Percentiles rank a stretch among this genome's conserved stretches.
phyloP scores from a whole-genome alignment of 2,329 filamentous ascomycete species.

The Talaromyces pinophilus region DNA sequence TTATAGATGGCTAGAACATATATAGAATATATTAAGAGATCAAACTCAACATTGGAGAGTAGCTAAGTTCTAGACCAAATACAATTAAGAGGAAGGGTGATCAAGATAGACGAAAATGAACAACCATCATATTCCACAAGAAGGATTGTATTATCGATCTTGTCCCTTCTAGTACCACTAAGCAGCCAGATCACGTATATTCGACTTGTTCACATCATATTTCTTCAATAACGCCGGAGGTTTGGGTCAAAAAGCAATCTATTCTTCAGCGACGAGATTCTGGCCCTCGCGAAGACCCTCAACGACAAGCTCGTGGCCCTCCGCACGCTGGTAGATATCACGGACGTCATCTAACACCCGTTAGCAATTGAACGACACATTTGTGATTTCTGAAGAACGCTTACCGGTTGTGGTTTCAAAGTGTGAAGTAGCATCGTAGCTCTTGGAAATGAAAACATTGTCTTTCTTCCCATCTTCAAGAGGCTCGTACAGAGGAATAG shows the following conservation, averaged over 20 bases:
- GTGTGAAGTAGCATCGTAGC: conserved; percentile 96
- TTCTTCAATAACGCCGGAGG: not conserved
- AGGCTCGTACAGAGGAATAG: conserved; percentile 93
- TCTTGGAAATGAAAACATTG: conserved; percentile 97
- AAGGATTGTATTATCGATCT: not conserved
- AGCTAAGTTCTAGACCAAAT: conserved; percentile 15
- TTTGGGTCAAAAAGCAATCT: conserved; percentile 31
- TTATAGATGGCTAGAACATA: conserved; percentile 24
- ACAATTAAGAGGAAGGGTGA: conserved; percentile 13
- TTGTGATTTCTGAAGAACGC: not conserved
- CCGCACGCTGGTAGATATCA: conserved; percentile 84
- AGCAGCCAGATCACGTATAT: conserved; percentile 3
- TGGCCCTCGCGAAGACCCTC: conserved; percentile 79
- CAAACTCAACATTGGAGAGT: not conserved
- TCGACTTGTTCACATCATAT: not conserved
- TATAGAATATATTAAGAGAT: not conserved
- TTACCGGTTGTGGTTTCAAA: conserved; percentile 82
- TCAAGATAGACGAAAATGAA: not conserved
- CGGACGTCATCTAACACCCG: conserved; percentile 74
- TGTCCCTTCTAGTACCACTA: not conserved
- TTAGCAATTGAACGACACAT: conserved; percentile 21
- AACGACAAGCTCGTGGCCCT: conserved; percentile 79
- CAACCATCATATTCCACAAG: conserved; percentile 5
- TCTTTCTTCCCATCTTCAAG: conserved; percentile 78
- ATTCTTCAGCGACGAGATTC: conserved; percentile 69